phyloP scores from a whole-genome alignment of 352 stramenopile genomes.

The Pythium phragmitis region DNA sequence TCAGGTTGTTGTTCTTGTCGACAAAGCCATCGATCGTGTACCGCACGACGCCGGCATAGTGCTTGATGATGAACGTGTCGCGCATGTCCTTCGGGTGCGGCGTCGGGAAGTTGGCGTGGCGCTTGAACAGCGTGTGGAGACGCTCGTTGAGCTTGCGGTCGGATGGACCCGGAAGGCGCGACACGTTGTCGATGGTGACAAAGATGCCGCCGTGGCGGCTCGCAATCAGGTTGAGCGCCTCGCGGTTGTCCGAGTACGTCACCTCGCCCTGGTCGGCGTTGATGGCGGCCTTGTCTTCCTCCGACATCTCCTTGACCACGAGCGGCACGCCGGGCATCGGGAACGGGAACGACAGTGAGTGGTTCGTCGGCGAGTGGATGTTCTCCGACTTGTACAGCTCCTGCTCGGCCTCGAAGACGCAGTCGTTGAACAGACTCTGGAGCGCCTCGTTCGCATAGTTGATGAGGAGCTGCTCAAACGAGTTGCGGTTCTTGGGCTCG shows the following conservation, averaged over 20 bases:
- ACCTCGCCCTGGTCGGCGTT: conserved; percentile 49
- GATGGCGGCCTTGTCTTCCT: conserved; percentile 41
- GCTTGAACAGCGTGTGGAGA: conserved; percentile 80
- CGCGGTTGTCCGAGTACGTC: conserved; percentile 81
- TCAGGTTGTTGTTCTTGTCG: conserved; percentile 91
- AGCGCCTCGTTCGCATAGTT: conserved; percentile 93
- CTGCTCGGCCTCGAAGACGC: conserved; percentile 86
- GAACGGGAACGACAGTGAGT: conserved; percentile 79
- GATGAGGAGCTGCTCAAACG: conserved; percentile 91
- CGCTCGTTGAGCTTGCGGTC: conserved; percentile 87
- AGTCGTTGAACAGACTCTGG: conserved; percentile 89
- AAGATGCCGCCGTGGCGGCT: conserved; percentile 83
- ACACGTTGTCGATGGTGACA: conserved; percentile 83
- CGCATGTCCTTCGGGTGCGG: conserved; percentile 84
- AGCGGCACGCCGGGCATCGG: conserved; percentile 40
- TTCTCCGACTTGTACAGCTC: conserved; percentile 81
- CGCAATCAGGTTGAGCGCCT: conserved; percentile 83
- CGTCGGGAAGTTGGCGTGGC: conserved; percentile 78
- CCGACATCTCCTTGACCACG: conserved; percentile 34
- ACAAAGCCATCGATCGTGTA: conserved; percentile 88
- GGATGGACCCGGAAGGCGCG: conserved; percentile 79
- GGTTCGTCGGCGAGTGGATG: conserved; percentile 82
- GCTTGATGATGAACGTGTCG: conserved; percentile 83
- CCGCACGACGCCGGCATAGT: conserved; percentile 81
- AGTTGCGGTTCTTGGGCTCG: conserved; percentile 87